These are phyloP conservation scores for Pseudonectria foliicola DNA, from an alignment of 2,329 filamentous ascomycete genomes.

Conservation along the genomic window DNA sequence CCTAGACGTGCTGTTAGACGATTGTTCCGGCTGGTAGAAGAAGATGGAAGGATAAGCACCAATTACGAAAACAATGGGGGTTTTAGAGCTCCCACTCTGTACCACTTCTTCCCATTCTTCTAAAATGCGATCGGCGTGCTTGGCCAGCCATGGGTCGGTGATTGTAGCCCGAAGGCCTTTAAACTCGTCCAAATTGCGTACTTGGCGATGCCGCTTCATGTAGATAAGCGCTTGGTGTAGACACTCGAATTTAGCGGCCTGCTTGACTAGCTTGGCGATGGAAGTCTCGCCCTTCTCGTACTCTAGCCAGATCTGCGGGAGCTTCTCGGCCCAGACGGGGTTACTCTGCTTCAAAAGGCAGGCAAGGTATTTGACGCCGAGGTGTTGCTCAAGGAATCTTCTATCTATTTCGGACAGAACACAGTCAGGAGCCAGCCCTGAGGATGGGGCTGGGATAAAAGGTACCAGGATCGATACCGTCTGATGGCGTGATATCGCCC, in stretches of 20 bases:
- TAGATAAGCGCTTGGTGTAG: slow-evolving; percentile 5
- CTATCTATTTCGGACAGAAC: neutral
- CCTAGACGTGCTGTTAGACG: neutral
- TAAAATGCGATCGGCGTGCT: slow-evolving; percentile 5
- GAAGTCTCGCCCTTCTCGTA: slow-evolving; percentile 6
- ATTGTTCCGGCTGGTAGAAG: neutral
- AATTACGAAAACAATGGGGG: slow-evolving; percentile 7
- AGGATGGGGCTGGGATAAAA: neutral
- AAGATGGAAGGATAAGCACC: neutral
- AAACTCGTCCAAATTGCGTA: slow-evolving; percentile 1
- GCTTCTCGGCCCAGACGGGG: slow-evolving; percentile 2
- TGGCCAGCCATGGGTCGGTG: slow-evolving; percentile 5
- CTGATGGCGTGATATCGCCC: slow-evolving; percentile 5
- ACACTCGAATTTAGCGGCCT: slow-evolving; percentile 6
- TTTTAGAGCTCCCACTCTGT: neutral
- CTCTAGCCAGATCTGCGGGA: slow-evolving; percentile 4
- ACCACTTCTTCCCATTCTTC: slow-evolving; percentile 7
- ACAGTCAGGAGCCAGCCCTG: neutral
- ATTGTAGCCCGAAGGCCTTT: slow-evolving; percentile 1
- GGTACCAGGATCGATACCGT: neutral
- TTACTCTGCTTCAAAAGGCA: slow-evolving; percentile 6
- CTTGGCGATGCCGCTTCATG: slow-evolving; percentile 1
- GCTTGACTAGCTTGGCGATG: slow-evolving; percentile 4
- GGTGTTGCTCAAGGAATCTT: slow-evolving; percentile 5
- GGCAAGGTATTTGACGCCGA: slow-evolving; percentile 6